Evolutionary conservation across 495 filamentous ascomycete genomes (phyloP).

Genomic region (Astrothelium subdiscretum): DNA sequence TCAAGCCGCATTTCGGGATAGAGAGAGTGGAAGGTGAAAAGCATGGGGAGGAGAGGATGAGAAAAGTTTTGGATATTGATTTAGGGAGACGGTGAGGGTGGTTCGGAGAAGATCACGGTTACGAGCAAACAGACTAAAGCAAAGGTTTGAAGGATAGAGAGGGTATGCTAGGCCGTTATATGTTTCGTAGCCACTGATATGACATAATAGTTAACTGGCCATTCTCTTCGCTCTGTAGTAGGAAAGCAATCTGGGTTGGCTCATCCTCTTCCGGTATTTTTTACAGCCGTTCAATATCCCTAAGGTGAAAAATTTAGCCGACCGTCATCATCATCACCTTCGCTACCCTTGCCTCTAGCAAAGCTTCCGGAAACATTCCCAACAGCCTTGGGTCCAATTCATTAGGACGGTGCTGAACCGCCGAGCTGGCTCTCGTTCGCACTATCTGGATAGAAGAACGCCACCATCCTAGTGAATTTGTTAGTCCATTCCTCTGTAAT

Average conservation of each 20-base stretch:
- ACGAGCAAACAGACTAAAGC: too few species aligned
- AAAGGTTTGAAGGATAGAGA: too few species aligned
- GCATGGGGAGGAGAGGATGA: constrained; percentile 32
- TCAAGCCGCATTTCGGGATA: constrained; percentile 48
- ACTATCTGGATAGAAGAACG: constrained; percentile 15
- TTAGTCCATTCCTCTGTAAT: background rate
- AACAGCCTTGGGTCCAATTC: background rate
- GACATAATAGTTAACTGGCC: background rate
- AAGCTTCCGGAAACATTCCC: background rate
- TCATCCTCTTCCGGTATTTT: background rate
- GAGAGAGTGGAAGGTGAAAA: constrained; percentile 19
- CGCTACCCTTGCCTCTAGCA: background rate
- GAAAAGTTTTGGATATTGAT: constrained; percentile 49
- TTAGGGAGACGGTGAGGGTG: constrained; percentile 37
- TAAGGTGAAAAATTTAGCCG: background rate
- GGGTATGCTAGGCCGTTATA: background rate
- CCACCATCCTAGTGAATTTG: constrained; percentile 3
- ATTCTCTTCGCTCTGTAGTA: background rate
- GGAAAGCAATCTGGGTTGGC: background rate
- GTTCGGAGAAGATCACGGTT: background rate
- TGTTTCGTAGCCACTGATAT: background rate
- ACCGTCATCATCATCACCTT: background rate
- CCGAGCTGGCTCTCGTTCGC: constrained; percentile 15
- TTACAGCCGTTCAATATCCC: background rate
- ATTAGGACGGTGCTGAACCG: background rate